Conservation (phyloP, 495 filamentous ascomycete species). For the Staphylotrichum longicolle region DNA sequence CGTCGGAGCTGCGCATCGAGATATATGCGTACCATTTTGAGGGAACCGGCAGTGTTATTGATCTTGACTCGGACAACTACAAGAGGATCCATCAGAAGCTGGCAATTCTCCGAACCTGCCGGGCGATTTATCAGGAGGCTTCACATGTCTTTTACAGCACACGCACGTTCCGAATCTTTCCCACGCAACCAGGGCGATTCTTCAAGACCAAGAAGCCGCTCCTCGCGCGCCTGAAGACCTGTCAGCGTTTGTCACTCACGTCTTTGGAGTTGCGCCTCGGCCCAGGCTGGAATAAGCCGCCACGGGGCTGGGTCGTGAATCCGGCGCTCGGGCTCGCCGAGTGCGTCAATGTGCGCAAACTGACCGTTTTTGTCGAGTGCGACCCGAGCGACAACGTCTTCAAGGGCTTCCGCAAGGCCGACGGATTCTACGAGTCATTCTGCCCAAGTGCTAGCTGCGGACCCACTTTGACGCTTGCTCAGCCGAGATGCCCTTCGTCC, state of each 20-base stretch:
- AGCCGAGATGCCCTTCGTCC: conserved; percentile 57
- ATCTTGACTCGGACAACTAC: conserved; percentile 67
- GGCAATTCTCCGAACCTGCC: conserved; percentile 60
- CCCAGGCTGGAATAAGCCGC: conserved; percentile 75
- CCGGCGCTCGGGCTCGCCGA: conserved; percentile 62
- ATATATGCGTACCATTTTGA: conserved; percentile 66
- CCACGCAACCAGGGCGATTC: conserved; percentile 65
- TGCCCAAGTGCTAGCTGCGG: conserved; percentile 62
- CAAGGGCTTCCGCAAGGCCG: conserved; percentile 66
- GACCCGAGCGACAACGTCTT: conserved; percentile 75
- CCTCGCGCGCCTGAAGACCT: conserved; percentile 61
- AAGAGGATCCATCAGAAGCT: conserved; percentile 55
- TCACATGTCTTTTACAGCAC: conserved; percentile 70
- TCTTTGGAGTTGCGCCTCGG: conserved; percentile 76
- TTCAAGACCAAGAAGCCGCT: conserved; percentile 62
- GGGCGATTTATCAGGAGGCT: conserved; percentile 67
- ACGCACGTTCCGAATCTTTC: conserved; percentile 76
- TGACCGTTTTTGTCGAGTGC: conserved; percentile 75
- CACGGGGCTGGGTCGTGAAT: conserved; percentile 69
- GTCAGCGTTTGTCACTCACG: conserved; percentile 63
- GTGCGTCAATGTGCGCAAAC: conserved; percentile 55
- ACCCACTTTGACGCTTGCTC: no score
- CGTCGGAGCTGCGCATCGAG: conserved; percentile 69
- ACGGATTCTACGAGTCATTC: conserved; percentile 74
- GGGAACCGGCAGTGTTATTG: conserved; percentile 55